These are phyloP conservation scores for Cicer chorassanicum DNA, from an alignment of 306 rosid genomes.

Conservation along the genomic window DNA sequence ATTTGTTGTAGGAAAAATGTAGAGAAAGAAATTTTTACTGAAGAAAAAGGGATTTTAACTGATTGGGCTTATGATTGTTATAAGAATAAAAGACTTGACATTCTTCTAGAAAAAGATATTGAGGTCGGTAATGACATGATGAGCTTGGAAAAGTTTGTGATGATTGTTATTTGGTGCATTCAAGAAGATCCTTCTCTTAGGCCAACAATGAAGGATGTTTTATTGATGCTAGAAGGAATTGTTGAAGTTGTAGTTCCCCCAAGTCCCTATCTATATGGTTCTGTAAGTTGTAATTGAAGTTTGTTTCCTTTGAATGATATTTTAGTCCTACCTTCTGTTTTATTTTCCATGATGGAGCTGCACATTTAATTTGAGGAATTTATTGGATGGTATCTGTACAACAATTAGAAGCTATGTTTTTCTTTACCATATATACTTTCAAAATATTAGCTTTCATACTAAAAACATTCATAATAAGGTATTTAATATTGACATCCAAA, in stretches of 20 bases:
- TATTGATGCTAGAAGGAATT: slow-evolving; percentile 41
- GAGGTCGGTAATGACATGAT: neutral
- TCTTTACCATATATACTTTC: neutral
- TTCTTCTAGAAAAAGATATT: slow-evolving; percentile 28
- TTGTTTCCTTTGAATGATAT: neutral
- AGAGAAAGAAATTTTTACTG: neutral
- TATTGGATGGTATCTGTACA: neutral
- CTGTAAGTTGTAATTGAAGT: slow-evolving; percentile 6
- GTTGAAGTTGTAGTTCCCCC: slow-evolving; percentile 35
- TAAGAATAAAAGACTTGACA: neutral
- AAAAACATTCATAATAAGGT: neutral
- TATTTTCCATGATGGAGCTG: neutral
- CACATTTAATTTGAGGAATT: neutral
- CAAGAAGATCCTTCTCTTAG: slow-evolving; percentile 45
- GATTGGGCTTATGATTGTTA: slow-evolving; percentile 48
- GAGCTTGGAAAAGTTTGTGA: slow-evolving; percentile 33
- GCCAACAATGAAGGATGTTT: slow-evolving; percentile 46
- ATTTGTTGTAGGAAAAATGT: slow-evolving; percentile 41
- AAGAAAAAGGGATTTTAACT: slow-evolving; percentile 25
- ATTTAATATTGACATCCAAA: neutral
- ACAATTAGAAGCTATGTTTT: neutral
- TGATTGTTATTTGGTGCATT: slow-evolving; percentile 45
- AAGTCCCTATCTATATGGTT: slow-evolving; percentile 35
- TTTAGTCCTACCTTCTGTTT: neutral
- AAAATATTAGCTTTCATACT: too few species aligned